phyloP scores from a whole-genome alignment of 2,329 filamentous ascomycete species.

The Botrytis fragariae region DNA sequence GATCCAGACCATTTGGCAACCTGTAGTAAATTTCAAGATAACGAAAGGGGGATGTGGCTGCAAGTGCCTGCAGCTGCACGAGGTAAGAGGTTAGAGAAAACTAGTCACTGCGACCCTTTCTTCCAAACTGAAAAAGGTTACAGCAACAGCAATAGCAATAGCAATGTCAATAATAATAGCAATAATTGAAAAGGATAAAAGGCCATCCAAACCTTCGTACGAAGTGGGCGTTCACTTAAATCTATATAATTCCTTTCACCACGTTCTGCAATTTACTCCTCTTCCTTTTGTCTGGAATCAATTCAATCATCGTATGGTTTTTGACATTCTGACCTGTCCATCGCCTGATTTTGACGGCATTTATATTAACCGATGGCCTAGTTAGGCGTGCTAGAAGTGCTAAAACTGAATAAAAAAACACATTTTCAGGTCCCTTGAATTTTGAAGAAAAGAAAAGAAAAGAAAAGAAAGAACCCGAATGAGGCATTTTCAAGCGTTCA shows the following conservation, averaged over 20 bases:
- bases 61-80: background rate
- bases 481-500: background rate
- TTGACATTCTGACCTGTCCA: constrained; percentile 15
- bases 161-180: background rate
- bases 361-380: constrained; percentile 7
- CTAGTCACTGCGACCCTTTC: background rate
- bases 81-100: background rate
- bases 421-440: background rate
- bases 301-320: constrained; percentile 22
- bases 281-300: background rate
- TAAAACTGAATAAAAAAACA: background rate
- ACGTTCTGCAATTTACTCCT: background rate
- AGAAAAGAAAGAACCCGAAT: too few species aligned
- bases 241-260: background rate
- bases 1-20: background rate
- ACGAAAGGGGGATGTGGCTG: background rate
- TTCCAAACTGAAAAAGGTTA: background rate
- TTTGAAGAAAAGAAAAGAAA: background rate
- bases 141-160: background rate
- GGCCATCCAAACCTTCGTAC: background rate
- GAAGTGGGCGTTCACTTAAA: background rate
- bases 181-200: background rate
- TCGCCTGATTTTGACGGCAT: constrained; percentile 17
- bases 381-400: background rate
- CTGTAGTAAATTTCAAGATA: background rate